These are phyloP conservation scores for Corinectria fuckeliana DNA, from an alignment of 2,329 filamentous ascomycete genomes.

Conservation along the genomic window DNA sequence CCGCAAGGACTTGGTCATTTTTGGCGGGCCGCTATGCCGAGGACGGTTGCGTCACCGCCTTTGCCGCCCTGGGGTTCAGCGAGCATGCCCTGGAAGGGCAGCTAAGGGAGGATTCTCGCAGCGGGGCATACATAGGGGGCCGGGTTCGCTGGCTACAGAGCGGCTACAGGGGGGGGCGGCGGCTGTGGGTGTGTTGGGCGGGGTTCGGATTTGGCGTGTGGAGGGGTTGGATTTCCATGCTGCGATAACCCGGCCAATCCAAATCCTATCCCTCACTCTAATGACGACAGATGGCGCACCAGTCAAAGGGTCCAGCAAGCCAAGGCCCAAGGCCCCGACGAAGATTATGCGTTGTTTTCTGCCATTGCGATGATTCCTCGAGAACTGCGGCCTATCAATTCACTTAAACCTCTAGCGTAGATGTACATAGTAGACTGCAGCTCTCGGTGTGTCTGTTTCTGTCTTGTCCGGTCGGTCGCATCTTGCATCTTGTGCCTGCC, in stretches of 20 bases:
- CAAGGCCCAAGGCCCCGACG: constrained; percentile 10
- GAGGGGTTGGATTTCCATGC: constrained; percentile 13
- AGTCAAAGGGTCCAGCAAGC: constrained; percentile 13
- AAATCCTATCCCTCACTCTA: constrained; percentile 1
- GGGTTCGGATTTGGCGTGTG: constrained; percentile 12
- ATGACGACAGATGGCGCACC: constrained; percentile 18
- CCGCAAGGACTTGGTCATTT: constrained; percentile 12
- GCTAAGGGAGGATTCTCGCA: no score
- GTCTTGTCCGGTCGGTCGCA: constrained; percentile 21
- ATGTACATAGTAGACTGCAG: constrained; percentile 1
- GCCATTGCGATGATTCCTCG: constrained; percentile 4
- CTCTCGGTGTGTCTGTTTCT: constrained; percentile 26
- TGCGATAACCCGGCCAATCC: constrained; percentile 10
- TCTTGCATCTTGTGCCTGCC: constrained; percentile 17
- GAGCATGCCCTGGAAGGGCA: constrained; percentile 3
- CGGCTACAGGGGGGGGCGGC: constrained; percentile 9
- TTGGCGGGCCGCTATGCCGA: neutral
- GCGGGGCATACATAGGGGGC: neutral
- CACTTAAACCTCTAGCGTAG: neutral
- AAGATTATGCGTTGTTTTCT: constrained; percentile 23
- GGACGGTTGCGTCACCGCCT: constrained; percentile 29
- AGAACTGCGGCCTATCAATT: constrained; percentile 31
- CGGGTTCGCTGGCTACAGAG: neutral
- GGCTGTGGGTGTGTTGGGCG: constrained; percentile 5
- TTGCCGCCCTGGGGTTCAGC: constrained; percentile 8